Evolutionary conservation across 257 asterid species (phyloP), one percentile per base, ranked within the genome.

Genomic region (Solanum rostratum): DNA sequence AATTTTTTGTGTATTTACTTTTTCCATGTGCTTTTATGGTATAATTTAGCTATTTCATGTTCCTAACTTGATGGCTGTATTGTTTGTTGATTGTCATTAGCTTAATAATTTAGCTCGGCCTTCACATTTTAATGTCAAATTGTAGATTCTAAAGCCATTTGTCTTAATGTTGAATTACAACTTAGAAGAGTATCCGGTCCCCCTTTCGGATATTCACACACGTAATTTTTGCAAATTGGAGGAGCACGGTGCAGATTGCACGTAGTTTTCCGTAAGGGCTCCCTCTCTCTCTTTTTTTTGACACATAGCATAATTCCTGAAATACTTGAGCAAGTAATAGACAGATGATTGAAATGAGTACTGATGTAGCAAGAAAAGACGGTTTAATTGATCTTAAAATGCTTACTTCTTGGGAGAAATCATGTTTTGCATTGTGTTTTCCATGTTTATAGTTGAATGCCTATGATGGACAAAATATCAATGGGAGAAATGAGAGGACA

Each of bases 251-350:
- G 24, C 3, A 68, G 76, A 33, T 29, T 0, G 3, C 29, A 29
- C 41, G 14, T 71, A 43, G 79, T 1, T 33, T 33, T 43, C 55
- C 3, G 5, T n/a, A 43, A 39, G 80, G n/a, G n/a, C 1, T n/a
- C 0, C 1, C 10, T 39, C 19, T 69, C 27, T 69, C 0, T 2
- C 5, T 69, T 39, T 69, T 27, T 69, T 73, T 45, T 45, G 55
- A 73, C 0, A 41, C 27, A 0, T 73, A 0, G 7, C 55, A 3
- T 8, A 0, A 45, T 13, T n/a, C 57, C 7, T 0, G 1, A 73
- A 13, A 43, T 22, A 13, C 37, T 73, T 45, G n/a, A 43, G 37
- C 55, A 14, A 73, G 59, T 73, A 22, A 22, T 73, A 22, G 41
- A 10, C n/a, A 45, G n/a, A 70, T 73, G 57, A 73, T 73, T n/a